These are phyloP conservation scores for Didymella segeticola DNA, from an alignment of 2,329 filamentous ascomycete species.

Conservation along the genomic window DNA sequence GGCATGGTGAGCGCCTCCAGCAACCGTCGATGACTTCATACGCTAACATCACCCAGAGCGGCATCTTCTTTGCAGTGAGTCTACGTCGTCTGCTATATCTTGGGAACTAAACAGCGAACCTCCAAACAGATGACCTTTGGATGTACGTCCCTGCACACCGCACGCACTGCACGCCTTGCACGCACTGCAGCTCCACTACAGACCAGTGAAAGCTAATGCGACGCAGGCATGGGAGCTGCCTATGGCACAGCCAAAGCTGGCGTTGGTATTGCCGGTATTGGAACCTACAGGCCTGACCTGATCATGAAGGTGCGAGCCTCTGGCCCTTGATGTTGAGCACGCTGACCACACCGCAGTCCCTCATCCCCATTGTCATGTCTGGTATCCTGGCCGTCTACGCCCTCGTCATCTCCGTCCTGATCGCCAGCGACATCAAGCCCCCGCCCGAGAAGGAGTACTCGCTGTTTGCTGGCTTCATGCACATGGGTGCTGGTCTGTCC, in stretches of 20 bases:
- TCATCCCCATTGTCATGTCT: conserved; percentile 95
- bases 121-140: conserved; percentile 75
- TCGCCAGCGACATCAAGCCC: conserved; percentile 85
- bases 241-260: conserved; percentile 89
- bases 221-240: conserved; percentile 72
- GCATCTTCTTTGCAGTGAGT: conserved; percentile 73
- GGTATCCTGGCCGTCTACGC: conserved; percentile 99
- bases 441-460: conserved; percentile 74
- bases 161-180: conserved; percentile 1
- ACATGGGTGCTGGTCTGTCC: conserved; percentile 86
- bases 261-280: conserved; percentile 85
- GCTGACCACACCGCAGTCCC: conserved; percentile 62
- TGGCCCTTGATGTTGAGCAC: too few species aligned
- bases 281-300: conserved; percentile 82
- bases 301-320: conserved; percentile 84
- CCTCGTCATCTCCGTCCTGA: conserved; percentile 94
- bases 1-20: conserved; percentile 72
- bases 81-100: conserved; percentile 13
- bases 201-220: conserved; percentile 35
- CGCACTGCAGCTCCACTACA: too few species aligned
- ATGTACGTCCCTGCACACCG: conserved; percentile 62
- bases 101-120: conserved; percentile 32
- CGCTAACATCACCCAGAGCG: conserved; percentile 64
- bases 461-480: conserved; percentile 92
- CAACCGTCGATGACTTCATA: conserved; percentile 29